A percentile compares a stretch with the other conserved stretches of the same genome.
These are phyloP conservation scores for Nakataea oryzae DNA, from an alignment of 2,329 filamentous ascomycete genomes.

Conservation along the genomic window DNA sequence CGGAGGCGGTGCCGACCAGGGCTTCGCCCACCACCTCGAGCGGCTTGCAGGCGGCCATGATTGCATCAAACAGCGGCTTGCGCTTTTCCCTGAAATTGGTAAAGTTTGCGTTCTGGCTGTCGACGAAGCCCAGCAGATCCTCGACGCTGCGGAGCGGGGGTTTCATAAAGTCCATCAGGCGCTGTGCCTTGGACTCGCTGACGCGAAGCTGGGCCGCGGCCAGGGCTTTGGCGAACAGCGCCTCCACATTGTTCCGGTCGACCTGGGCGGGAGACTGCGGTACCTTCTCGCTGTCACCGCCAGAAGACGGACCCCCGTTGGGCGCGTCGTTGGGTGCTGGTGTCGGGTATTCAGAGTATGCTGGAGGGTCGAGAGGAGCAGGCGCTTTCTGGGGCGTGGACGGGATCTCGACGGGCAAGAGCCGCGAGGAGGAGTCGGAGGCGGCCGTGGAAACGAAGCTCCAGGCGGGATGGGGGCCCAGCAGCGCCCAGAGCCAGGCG, in stretches of 20 bases:
- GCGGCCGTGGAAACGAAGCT: background rate
- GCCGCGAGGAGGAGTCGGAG: background rate
- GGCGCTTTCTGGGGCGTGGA: background rate
- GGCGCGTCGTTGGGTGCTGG: background rate
- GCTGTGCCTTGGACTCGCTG: background rate
- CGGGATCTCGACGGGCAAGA: background rate
- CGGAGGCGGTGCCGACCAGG: background rate
- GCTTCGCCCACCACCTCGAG: constrained; percentile 2
- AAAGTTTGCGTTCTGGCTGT: background rate
- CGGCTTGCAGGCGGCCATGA: background rate
- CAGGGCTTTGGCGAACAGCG: background rate
- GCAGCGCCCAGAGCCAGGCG: background rate
- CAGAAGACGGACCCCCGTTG: background rate
- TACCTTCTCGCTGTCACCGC: background rate
- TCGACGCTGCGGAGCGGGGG: background rate
- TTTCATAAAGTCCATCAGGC: background rate
- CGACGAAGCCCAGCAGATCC: background rate
- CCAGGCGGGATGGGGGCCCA: constrained; percentile 2
- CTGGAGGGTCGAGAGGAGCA: background rate
- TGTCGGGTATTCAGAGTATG: background rate
- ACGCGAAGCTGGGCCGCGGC: constrained; percentile 2
- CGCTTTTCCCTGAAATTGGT: constrained; percentile 1
- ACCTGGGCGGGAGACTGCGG: background rate
- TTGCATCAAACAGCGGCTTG: background rate
- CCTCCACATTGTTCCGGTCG: background rate